These are phyloP conservation scores for Cucurbita argyrosperma DNA, from an alignment of 306 rosid species.

Conservation along the genomic window DNA sequence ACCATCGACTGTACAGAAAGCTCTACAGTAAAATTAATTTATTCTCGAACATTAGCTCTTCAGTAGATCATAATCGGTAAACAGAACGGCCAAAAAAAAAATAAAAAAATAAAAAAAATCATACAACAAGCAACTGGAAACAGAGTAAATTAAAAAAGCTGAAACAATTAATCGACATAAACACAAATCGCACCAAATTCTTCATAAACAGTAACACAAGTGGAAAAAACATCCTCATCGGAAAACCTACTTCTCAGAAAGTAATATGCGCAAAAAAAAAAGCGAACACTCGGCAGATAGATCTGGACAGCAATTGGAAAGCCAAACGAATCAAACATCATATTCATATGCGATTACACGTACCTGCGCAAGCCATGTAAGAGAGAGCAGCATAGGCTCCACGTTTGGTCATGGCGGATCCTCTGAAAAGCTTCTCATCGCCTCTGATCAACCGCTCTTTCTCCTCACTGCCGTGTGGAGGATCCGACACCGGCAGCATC, in stretches of 20 bases:
- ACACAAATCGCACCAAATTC: neutral
- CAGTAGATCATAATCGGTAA: neutral
- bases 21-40: neutral
- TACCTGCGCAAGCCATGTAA: slow-evolving; percentile 86
- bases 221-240: neutral
- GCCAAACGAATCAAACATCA: neutral
- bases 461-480: slow-evolving; percentile 30
- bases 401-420: slow-evolving; percentile 79
- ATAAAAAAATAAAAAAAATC: neutral
- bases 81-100: neutral
- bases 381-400: slow-evolving; percentile 82
- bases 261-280: neutral
- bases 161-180: neutral
- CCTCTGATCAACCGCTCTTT: slow-evolving; percentile 28
- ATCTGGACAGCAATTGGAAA: neutral
- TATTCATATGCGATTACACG: neutral
- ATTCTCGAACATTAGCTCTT: neutral
- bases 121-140: neutral
- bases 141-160: neutral
- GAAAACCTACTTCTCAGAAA: neutral
- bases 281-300: neutral
- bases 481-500: slow-evolving; percentile 58
- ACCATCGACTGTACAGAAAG: neutral
- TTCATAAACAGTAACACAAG: neutral
- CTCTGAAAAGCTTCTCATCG: slow-evolving; percentile 52